Conservation (phyloP, 1,284 basidiomycete genomes). For the Trichosporon coremiiforme region DNA sequence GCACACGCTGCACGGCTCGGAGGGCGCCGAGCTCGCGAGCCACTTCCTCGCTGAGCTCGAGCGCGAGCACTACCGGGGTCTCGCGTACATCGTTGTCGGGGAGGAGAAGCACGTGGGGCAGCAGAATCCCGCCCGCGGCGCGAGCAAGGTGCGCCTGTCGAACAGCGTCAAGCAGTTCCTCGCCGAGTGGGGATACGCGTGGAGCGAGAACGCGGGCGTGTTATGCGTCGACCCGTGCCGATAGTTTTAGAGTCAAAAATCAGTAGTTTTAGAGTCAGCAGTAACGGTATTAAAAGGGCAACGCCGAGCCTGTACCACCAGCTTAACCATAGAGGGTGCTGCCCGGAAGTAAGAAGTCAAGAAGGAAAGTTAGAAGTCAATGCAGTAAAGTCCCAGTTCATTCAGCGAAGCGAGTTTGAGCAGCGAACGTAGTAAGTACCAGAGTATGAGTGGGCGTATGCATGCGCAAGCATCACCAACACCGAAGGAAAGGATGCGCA, state of each 20-base stretch:
- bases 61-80: slow-evolving; percentile 77
- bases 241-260: slow-evolving; percentile 10
- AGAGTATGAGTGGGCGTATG: too few species aligned
- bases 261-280: neutral
- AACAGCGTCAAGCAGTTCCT: slow-evolving; percentile 85
- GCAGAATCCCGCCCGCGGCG: slow-evolving; percentile 75
- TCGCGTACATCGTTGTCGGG: slow-evolving; percentile 86
- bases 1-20: slow-evolving; percentile 85
- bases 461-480: neutral
- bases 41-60: slow-evolving; percentile 88
- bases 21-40: slow-evolving; percentile 87
- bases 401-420: too few species aligned
- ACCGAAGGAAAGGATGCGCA: neutral
- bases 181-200: slow-evolving; percentile 91
- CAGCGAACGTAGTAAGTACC: too few species aligned
- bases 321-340: slow-evolving; percentile 2
- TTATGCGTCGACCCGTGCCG: slow-evolving; percentile 72
- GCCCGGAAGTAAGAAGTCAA: neutral
- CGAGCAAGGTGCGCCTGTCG: slow-evolving; percentile 76
- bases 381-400: slow-evolving; percentile 2
- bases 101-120: slow-evolving; percentile 94
- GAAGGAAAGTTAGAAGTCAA: neutral
- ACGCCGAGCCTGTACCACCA: neutral
- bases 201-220: slow-evolving; percentile 86
- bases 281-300: neutral